phyloP scores from a whole-genome alignment of 2,329 filamentous ascomycete genomes.

The Microdochium paspali region DNA sequence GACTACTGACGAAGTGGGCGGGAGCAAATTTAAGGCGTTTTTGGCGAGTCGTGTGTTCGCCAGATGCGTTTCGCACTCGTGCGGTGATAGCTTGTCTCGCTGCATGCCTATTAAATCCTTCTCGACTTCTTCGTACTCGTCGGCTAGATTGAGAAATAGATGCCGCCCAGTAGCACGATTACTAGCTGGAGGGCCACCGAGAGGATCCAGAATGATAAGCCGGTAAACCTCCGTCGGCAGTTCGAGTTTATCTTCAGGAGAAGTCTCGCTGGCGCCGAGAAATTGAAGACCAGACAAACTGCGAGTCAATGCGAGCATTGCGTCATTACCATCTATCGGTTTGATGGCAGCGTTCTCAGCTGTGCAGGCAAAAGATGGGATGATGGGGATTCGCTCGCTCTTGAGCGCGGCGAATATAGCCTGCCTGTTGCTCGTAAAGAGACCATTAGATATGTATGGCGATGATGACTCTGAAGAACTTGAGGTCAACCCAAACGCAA shows the following conservation, averaged over 20 bases:
- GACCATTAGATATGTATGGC: conserved; percentile 20
- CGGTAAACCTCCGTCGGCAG: conserved; percentile 53
- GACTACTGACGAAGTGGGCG: conserved; percentile 75
- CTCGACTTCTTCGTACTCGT: conserved; percentile 68
- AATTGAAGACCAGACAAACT: conserved; percentile 63
- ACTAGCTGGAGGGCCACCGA: conserved; percentile 72
- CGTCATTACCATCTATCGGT: conserved; percentile 42
- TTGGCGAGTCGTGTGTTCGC: conserved; percentile 68
- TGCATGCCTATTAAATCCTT: conserved; percentile 40
- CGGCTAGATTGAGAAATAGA: conserved; percentile 87
- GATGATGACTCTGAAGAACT: conserved; percentile 18
- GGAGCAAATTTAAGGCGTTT: conserved; percentile 63
- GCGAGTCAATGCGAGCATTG: conserved; percentile 66
- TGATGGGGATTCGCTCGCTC: conserved; percentile 60
- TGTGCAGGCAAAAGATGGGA: conserved; percentile 41
- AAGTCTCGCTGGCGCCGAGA: conserved; percentile 28
- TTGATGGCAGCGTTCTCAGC: conserved; percentile 27
- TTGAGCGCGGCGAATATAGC: conserved; percentile 57
- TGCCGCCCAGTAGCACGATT: conserved; percentile 55
- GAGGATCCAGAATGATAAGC: conserved; percentile 78
- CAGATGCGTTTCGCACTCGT: conserved; percentile 24
- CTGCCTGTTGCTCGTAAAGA: conserved; percentile 34
- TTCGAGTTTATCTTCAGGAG: conserved; percentile 20
- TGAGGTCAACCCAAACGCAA: conserved; percentile 23
- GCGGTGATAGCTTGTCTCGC: not conserved